Conservation (phyloP, 805 yeast species). For the Candida parachauliodes region DNA sequence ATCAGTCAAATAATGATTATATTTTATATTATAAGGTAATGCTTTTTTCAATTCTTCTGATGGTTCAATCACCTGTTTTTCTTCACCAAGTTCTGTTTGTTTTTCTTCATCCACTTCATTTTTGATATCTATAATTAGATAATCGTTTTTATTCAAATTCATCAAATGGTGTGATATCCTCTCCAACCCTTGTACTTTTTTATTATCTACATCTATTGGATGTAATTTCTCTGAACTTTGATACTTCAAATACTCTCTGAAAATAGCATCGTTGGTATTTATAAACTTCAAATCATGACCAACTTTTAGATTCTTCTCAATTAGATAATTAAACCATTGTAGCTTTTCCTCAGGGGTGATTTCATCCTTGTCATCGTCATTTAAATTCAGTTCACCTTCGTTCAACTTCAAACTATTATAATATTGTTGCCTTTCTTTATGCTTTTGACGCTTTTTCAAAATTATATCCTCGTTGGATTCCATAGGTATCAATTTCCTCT, state of each 20-base stretch:
- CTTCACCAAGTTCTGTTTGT: not conserved
- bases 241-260: slow-evolving; percentile 22
- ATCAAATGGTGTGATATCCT: slow-evolving; percentile 21
- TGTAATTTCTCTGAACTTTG: slow-evolving; percentile 27
- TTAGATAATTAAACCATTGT: slow-evolving; percentile 38
- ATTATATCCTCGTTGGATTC: slow-evolving; percentile 33
- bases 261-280: slow-evolving; percentile 21
- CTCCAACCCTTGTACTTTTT: slow-evolving; percentile 12
- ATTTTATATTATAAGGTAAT: slow-evolving; percentile 32
- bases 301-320: slow-evolving; percentile 27
- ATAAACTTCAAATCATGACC: slow-evolving; percentile 37
- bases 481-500: slow-evolving; percentile 23
- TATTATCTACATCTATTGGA: slow-evolving; percentile 17
- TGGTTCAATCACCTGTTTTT: slow-evolving; percentile 12
- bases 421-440: slow-evolving; percentile 37
- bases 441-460: slow-evolving; percentile 31
- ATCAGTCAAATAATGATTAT: slow-evolving; percentile 13
- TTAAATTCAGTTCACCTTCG: slow-evolving; percentile 11
- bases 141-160: slow-evolving; percentile 27
- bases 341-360: slow-evolving; percentile 22
- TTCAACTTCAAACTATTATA: slow-evolving; percentile 34
- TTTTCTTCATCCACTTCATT: slow-evolving; percentile 14
- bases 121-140: slow-evolving; percentile 23
- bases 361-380: slow-evolving; percentile 17
- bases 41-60: slow-evolving; percentile 19